Percentiles rank a stretch among this genome's conserved stretches.
These are phyloP conservation scores for Eurotiales sp. DNA, from an alignment of 2,329 filamentous ascomycete species.

Conservation along the genomic window DNA sequence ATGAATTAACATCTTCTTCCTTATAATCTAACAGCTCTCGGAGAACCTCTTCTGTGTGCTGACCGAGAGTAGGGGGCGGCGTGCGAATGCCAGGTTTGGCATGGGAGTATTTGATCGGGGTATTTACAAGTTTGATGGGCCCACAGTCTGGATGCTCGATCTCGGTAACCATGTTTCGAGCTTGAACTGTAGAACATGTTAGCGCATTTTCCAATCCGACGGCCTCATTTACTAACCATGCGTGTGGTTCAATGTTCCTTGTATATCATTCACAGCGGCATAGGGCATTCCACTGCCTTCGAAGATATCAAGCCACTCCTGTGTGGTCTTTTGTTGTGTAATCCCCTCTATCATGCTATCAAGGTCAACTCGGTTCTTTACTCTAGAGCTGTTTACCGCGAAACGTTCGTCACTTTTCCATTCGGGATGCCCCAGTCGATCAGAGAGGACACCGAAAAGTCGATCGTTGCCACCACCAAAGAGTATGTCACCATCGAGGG, in stretches of 20 bases:
- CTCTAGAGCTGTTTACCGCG: constrained; percentile 56
- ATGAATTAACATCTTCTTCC: constrained; percentile 54
- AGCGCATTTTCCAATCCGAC: too few relatives aligned
- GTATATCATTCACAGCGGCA: constrained; percentile 89
- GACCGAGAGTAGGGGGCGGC: constrained; percentile 77
- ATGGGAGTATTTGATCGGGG: constrained; percentile 89
- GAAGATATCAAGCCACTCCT: constrained; percentile 80
- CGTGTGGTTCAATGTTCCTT: constrained; percentile 74
- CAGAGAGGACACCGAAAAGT: constrained; percentile 58
- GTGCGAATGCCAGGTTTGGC: constrained; percentile 71
- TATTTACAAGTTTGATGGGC: constrained; percentile 84
- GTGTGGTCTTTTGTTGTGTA: constrained; percentile 72
- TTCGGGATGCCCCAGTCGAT: constrained; percentile 54
- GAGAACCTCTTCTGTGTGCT: constrained; percentile 80
- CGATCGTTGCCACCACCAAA: constrained; percentile 63
- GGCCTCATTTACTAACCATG: constrained; percentile 76
- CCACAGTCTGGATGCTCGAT: constrained; percentile 81
- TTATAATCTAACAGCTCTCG: constrained; percentile 59
- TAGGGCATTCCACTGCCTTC: constrained; percentile 94
- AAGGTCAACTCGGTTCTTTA: constrained; percentile 67
- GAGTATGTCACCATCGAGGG: constrained; percentile 59
- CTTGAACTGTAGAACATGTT: constrained; percentile 52
- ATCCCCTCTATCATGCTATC: constrained; percentile 74
- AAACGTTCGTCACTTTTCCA: constrained; percentile 57
- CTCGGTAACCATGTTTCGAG: constrained; percentile 85